Percentiles rank a stretch among this genome's conserved stretches.
These are phyloP conservation scores for Phytopythium litorale DNA, from an alignment of 352 stramenopile genomes.

Conservation along the genomic window DNA sequence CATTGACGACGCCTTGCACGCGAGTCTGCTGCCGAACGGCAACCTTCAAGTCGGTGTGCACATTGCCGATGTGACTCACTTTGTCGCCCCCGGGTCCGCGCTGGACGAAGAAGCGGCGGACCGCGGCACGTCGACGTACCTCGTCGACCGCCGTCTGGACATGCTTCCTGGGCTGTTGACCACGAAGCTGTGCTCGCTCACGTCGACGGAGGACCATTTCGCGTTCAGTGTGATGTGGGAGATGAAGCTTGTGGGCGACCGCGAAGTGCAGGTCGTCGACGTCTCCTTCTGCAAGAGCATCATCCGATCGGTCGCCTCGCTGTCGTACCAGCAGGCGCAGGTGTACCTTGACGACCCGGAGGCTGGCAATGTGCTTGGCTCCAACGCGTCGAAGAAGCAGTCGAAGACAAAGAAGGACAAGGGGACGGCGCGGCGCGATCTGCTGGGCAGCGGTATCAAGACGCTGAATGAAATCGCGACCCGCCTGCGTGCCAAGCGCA, in stretches of 20 bases:
- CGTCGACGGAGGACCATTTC: constrained; percentile 71
- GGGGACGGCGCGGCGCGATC: constrained; percentile 34
- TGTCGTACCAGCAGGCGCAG: constrained; percentile 98
- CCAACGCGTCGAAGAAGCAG: constrained; percentile 4
- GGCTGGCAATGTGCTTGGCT: constrained; percentile 39
- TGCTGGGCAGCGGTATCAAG: constrained; percentile 85
- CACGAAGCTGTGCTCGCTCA: constrained; percentile 97
- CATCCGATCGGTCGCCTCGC: constrained; percentile 94
- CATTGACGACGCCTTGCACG: constrained; percentile 99
- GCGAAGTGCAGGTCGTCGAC: constrained; percentile 90
- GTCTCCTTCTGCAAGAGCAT: constrained; percentile 98
- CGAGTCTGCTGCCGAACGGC: constrained; percentile 90
- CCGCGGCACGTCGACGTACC: constrained; percentile 95
- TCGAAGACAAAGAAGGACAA: constrained; percentile 31
- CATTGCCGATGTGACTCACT: constrained; percentile 99
- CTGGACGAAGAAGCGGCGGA: constrained; percentile 94
- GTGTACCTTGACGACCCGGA: constrained; percentile 90
- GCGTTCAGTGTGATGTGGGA: constrained; percentile 83
- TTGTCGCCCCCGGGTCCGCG: constrained; percentile 91
- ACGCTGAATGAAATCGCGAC: constrained; percentile 89
- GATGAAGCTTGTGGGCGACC: constrained; percentile 52
- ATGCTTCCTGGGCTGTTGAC: constrained; percentile 98
- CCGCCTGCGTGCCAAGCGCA: constrained; percentile 90
- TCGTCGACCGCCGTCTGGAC: constrained; percentile 98
- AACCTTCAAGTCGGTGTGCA: constrained; percentile 95